Conservation (phyloP, 345 rosid species). For the Salix purpurea region DNA sequence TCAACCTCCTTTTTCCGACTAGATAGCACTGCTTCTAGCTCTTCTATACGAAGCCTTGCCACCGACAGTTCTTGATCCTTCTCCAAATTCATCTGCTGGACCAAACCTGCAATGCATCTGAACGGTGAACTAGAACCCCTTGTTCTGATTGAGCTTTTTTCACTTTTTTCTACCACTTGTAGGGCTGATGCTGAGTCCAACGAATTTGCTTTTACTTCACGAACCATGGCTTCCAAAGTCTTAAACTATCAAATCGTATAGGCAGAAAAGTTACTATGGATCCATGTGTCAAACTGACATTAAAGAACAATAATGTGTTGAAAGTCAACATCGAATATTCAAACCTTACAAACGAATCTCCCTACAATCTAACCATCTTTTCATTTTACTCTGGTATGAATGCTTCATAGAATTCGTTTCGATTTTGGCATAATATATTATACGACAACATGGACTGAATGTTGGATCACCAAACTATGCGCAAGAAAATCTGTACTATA, state of each 20-base stretch:
- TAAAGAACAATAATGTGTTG: neutral
- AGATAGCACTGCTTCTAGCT: conserved; percentile 58
- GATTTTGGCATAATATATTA: neutral
- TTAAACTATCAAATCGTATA: conserved; percentile 54
- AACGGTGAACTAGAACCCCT: conserved; percentile 95
- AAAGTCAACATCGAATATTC: neutral
- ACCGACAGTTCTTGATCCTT: conserved; percentile 72
- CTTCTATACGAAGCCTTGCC: conserved; percentile 60
- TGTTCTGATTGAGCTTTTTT: conserved; percentile 47
- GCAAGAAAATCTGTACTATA: no score
- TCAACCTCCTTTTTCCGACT: conserved; percentile 75
- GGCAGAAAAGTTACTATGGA: neutral
- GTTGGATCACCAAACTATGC: neutral
- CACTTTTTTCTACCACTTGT: conserved; percentile 41
- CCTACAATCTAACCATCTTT: neutral
- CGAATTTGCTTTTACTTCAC: conserved; percentile 49
- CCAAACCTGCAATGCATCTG: conserved; percentile 80
- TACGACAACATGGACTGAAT: neutral
- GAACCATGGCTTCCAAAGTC: conserved; percentile 71
- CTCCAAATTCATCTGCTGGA: conserved; percentile 80
- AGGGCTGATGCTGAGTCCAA: conserved; percentile 41
- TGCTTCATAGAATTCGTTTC: neutral
- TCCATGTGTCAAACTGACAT: neutral
- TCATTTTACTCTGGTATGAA: neutral
- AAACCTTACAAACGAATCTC: neutral